Evolutionary conservation across 1,284 basidiomycete genomes (phyloP), one percentile per base, ranked within the genome.

Genomic region (Veloporphyrellus conicus): DNA sequence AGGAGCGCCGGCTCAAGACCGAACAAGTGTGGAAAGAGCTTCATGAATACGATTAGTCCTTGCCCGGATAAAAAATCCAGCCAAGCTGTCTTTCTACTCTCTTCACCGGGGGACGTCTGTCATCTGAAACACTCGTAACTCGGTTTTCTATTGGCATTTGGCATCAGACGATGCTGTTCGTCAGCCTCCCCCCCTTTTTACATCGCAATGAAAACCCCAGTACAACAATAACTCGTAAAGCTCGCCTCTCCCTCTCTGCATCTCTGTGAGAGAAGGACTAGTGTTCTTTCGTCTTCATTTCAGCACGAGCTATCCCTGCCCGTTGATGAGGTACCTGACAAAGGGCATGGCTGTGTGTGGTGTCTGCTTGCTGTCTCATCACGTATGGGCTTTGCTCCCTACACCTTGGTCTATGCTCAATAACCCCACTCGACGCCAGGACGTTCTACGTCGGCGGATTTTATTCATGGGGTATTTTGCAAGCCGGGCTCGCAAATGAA

Each of bases 11-110:
- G 45, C 67, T 66, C 45, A 82, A 77, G 65, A 71, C 73, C 15
- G 79, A 84, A 58, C 69, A 78, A 49, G 82, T 73, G 15, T 76
- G 79, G 70, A 76, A 76, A 63, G 81, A 84, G 39, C 75, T 87
- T 45, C 79, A 78, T 56, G 63, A 70, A 53, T 69, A 77, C 53
- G 71, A 72, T 52, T 69, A 54, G 41, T 31, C 31, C 20, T 20
- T 12, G 20, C 23, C 49, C 12, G 28, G 31, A 3, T 31, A 29
- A 35, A 19, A 35, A 6, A 4, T 31, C n/a, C n/a, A n/a, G n/a
- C n/a, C n/a, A n/a, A n/a, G n/a, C n/a, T n/a, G 20, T 29, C 33
- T n/a, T 18, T 20, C 27, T 7, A 12, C 16, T 20, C 18, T 29
- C 19, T 19, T 5, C n/a, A 23, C 45, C 53, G 16, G 39, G 28